Base-by-base conservation (phyloP, 78 protist species). In the Dictyostelium citrinum region DNA sequence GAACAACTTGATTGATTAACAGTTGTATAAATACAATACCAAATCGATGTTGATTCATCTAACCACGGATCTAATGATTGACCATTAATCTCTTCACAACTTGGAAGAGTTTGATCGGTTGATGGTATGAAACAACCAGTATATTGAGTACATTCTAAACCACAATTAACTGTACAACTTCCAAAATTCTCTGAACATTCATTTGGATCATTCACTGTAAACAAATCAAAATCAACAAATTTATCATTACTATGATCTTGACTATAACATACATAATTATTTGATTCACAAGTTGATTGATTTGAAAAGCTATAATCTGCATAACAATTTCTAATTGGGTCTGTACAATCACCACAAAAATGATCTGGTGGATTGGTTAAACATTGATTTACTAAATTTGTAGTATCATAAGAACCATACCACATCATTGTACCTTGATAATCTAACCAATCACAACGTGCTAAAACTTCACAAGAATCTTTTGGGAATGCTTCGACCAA, bases 341-440 rank as follows among this genome's bases (percentile, higher is more conserved):
- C 85, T 0, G 75, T 45, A 33, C 93, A 88, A 35, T 88, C 93
- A 29, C 93, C 93, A 67, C 93, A 88, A 20, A 35, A 88, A 37
- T 58, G 8, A 5, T 31, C 77, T n/a, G 83, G 83, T 29, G 39
- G 60, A 22, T 24, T 46, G 3, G 6, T 70, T 7, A 17, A 3
- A 46, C 85, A 76, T 33, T 72, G 61, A 16, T 11, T n/a, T 17
- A 58, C 29, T 5, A 43, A 5, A 11, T 39, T 27, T 20, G 35
- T 16, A 0, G 29, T 33, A 33, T 70, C 22, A 11, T 64, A 27
- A 11, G 14, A 0, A 11, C 0, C 5, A 35, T 33, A 24, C 37
- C 29, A 22, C 0, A 5, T 75, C 35, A 61, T 24, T 17, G 77
- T 61, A 46, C 93, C 93, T 4, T 5, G 2, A 14, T 27, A 64